Evolutionary conservation across 2,329 filamentous ascomycete genomes (phyloP).

Genomic region (Fusarium sp.): DNA sequence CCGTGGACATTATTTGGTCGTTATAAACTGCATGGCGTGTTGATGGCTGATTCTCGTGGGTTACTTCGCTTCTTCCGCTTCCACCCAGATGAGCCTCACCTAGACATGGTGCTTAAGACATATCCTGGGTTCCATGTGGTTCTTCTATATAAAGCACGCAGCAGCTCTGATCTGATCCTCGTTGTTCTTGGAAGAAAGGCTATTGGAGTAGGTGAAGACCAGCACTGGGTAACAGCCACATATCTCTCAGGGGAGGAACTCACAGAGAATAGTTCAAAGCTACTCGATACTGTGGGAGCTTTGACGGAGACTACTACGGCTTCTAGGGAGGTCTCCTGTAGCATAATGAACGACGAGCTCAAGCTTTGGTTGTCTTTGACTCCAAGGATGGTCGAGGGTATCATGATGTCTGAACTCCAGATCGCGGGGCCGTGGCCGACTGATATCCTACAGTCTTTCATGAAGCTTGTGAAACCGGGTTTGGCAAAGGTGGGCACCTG

Average conservation of each 20-base stretch:
- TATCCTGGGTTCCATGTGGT: conserved; percentile 5
- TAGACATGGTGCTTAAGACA: conserved; percentile 13
- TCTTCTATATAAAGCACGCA: neutral
- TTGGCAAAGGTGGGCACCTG: neutral
- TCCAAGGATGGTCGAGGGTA: conserved; percentile 1
- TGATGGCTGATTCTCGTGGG: conserved; percentile 7
- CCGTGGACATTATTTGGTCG: conserved; percentile 4
- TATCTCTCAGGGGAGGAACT: neutral
- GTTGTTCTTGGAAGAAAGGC: neutral
- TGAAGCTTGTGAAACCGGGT: neutral
- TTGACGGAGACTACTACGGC: neutral
- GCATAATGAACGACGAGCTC: neutral
- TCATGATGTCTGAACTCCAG: neutral
- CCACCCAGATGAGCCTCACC: neutral
- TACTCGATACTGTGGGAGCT: conserved; percentile 2
- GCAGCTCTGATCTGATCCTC: neutral
- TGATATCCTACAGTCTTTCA: neutral
- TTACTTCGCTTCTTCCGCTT: conserved; percentile 15
- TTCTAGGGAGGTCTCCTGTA: neutral
- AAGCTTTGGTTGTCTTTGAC: conserved; percentile 3
- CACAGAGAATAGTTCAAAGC: conserved; percentile 1
- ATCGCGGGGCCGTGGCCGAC: conserved; percentile 5
- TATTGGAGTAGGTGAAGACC: neutral
- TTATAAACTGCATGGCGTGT: neutral
- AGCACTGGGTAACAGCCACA: conserved; percentile 9